Base-by-base conservation (phyloP, 345 rosid genomes). In the Acer yangbiense region DNA sequence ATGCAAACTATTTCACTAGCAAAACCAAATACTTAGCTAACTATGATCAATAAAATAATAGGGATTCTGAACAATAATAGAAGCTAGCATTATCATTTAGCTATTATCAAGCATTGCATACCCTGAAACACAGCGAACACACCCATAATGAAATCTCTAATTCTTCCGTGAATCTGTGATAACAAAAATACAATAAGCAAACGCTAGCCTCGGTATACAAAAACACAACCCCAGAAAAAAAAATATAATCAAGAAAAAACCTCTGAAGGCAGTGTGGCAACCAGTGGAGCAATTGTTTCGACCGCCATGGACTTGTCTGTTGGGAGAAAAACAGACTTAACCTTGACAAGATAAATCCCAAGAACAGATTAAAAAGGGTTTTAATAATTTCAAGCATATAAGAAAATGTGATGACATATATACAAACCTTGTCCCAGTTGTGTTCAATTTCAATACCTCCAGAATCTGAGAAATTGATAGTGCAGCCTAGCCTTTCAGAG, bases 401-500 rank as follows among this genome's bases (percentile, higher is more conserved):
- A 4, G 68, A 71, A 46, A 10, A 43, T 41, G 16, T 16, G 41
- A 25, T 43, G 23, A 9, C 39, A 72, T 78, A 35, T 35, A 35
- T 35, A 35, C 39, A 35, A 35, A 93, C 98, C 89, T 94, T 93
- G 85, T 90, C 97, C 98, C 95, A 94, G 67, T 94, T 94, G 85
- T 91, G 95, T 90, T 94, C 98, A 70, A 94, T 93, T 32, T 94
- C 97, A 81, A 93, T 91, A 4, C 98, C 98, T 3, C 97, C 98
- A 73, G 95, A 93, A 83, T 95, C 97, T 23, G 97, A 95, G 80
- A 91, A 95, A 80, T 93, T 90, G 78, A 93, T 82, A 67, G 92
- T 90, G 82, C 90, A 82, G 39, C 98, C 95, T 77, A 93, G 97
- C 86, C 98, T 90, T 43, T 93, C 97, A 17, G 98, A 95, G 25